These are phyloP conservation scores for Primulina tabacum DNA, from an alignment of 257 asterid species.

Conservation along the genomic window DNA sequence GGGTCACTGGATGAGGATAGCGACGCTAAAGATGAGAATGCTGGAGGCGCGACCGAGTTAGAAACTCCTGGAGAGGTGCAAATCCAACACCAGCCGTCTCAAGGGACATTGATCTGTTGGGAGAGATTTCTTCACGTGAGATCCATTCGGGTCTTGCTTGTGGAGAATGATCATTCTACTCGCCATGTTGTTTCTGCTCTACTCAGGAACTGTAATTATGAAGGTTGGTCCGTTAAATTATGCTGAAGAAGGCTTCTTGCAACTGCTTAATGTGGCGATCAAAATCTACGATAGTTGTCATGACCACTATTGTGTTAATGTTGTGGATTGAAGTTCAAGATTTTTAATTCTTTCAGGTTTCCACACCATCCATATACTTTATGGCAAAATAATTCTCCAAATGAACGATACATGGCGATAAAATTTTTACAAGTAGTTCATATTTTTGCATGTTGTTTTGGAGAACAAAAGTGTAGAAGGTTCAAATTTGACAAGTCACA, in stretches of 20 bases:
- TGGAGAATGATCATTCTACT: conserved; percentile 83
- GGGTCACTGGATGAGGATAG: conserved; percentile 37
- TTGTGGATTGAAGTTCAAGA: not conserved
- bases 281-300: too few species aligned
- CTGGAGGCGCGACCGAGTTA: conserved; percentile 32
- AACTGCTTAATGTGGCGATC: not conserved
- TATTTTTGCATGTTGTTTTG: not conserved
- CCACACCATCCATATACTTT: not conserved
- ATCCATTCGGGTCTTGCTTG: conserved; percentile 76
- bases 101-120: conserved; percentile 54
- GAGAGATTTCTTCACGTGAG: conserved; percentile 84
- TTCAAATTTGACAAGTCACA: not conserved
- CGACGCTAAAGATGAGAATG: conserved; percentile 18
- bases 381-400: not conserved
- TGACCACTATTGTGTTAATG: not conserved
- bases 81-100: conserved; percentile 45
- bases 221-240: conserved; percentile 42
- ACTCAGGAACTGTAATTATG: conserved; percentile 86
- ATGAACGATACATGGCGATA: not conserved
- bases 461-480: not conserved
- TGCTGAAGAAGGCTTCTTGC: not conserved
- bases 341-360: too few species aligned
- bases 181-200: conserved; percentile 86
- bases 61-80: conserved; percentile 42
- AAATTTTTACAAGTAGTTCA: too few species aligned